Conservation (phyloP, 768 basidiomycete species). For the Trametes maxima region DNA sequence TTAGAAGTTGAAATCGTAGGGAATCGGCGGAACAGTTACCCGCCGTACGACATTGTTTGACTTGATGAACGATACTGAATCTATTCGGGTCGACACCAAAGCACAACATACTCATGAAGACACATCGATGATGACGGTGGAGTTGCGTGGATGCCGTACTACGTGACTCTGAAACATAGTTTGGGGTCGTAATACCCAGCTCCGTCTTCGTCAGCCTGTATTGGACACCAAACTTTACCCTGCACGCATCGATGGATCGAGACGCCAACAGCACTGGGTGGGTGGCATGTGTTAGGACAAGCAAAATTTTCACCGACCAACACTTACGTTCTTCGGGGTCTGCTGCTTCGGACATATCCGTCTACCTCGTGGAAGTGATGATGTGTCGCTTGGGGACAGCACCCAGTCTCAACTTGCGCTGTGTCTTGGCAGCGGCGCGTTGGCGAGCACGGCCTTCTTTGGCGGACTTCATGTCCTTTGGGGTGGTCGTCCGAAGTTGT, state of each 20-base stretch:
- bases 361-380: background rate
- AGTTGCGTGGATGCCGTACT: too few species aligned
- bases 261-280: background rate
- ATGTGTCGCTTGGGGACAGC: background rate
- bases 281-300: background rate
- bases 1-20: too few species aligned
- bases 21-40: too few species aligned
- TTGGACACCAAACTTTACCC: too few species aligned
- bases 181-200: too few species aligned
- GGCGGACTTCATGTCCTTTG: conserved; percentile 75
- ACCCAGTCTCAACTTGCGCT: conserved; percentile 10
- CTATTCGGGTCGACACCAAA: too few species aligned
- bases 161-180: too few species aligned
- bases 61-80: too few species aligned
- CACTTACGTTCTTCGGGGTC: background rate
- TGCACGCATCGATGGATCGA: background rate
- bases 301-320: background rate
- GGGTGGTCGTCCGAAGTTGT: conserved; percentile 75
- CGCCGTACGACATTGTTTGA: too few species aligned
- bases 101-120: too few species aligned
- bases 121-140: too few species aligned
- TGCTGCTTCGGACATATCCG: background rate
- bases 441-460: conserved; percentile 58
- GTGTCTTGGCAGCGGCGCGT: conserved; percentile 50
- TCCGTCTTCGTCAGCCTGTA: too few species aligned